Conservation (phyloP, 1,284 basidiomycete genomes). For the Neotropicomus parvogracilis region DNA sequence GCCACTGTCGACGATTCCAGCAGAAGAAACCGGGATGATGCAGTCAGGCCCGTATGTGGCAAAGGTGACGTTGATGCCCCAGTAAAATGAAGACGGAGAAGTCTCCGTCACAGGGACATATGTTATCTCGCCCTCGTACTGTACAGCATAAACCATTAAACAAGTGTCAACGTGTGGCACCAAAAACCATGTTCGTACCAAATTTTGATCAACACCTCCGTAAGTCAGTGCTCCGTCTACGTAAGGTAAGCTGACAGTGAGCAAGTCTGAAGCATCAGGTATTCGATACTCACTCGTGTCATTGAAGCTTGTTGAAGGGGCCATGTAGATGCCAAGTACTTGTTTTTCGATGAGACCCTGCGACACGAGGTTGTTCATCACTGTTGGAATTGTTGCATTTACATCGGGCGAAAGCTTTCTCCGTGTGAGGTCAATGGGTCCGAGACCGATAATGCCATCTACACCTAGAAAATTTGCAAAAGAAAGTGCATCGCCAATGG, state of each 20-base stretch:
- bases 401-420: constrained; percentile 6
- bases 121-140: constrained; percentile 21
- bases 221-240: constrained; percentile 29
- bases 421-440: constrained; percentile 25
- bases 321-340: constrained; percentile 26
- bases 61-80: constrained; percentile 27
- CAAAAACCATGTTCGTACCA: constrained; percentile 15
- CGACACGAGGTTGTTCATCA: constrained; percentile 26
- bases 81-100: constrained; percentile 17
- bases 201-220: constrained; percentile 20
- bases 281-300: constrained; percentile 19
- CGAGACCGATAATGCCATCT: constrained; percentile 28
- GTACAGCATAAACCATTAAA: not conserved
- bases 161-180: no score
- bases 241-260: not conserved
- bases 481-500: constrained; percentile 23
- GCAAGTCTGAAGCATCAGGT: not conserved
- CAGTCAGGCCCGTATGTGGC: constrained; percentile 14
- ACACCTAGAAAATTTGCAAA: constrained; percentile 12
- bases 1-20: constrained; percentile 13
- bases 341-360: constrained; percentile 17
- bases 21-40: constrained; percentile 18
- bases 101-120: constrained; percentile 25
- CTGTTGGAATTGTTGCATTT: constrained; percentile 20
- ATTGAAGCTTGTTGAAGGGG: constrained; percentile 18